Evolutionary conservation across 495 filamentous ascomycete genomes (phyloP), one percentile per base, ranked within the genome.

Genomic region (Daldinia concentrica): DNA sequence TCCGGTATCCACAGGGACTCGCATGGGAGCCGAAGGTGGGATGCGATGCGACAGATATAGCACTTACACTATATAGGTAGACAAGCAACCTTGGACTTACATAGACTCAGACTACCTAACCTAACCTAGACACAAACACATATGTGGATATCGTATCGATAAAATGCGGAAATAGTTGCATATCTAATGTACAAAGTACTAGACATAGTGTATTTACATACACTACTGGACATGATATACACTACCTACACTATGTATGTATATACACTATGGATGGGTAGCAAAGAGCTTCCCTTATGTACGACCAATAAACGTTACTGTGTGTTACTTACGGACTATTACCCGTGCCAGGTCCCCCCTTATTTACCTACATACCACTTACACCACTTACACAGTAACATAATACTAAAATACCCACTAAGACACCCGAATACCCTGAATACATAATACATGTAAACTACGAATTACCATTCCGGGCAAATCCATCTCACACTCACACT

Each of bases 401-500:
- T 27, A 30, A 29, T 29, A 29, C 29, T n/a, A n/a, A n/a, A n/a
- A n/a, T n/a, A n/a, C n/a, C n/a, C 4, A 36, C 32, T 54, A 54
- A n/a, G 5, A 29, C 29, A 52, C 22, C 9, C 5, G 17, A 17
- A 7, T 54, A 54, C 50, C 17, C 19, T 4, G 8, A 19, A 30
- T 55, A 69, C 29, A 9, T 36, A 34, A n/a, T n/a, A n/a, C n/a
- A n/a, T n/a, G n/a, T n/a, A n/a, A n/a, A n/a, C 39, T 61, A 60
- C 34, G 55, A 57, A 55, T 74, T 69, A 62, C 62, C 67, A 51
- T 62, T 72, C 71, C 75, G 70, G 57, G 71, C 72, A 58, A 56
- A 56, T 29, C 68, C 50, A 57, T 66, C 57, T 34, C 32, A 69
- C 51, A 52, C 41, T n/a, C n/a, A n/a, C n/a, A n/a, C n/a, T n/a